Percentiles rank a stretch among this genome's conserved stretches.
phyloP scores from a whole-genome alignment of 202 grass and related monocot species.

The Elaeis oleifera region DNA sequence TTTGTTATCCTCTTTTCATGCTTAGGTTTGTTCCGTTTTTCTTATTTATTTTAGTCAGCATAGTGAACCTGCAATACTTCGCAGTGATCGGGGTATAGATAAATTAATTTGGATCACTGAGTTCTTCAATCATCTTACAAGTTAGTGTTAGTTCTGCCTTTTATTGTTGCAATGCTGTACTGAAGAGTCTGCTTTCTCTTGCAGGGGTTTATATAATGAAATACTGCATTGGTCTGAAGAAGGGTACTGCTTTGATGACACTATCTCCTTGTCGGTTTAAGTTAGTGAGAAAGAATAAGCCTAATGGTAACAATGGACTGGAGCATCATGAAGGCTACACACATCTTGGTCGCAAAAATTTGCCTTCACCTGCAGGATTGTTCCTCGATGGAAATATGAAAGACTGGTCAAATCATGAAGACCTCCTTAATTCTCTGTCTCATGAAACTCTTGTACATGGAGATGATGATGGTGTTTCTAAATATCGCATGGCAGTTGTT shows the following conservation, averaged over 20 bases:
- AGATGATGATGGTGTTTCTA: conserved; percentile 36
- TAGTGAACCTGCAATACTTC: no score
- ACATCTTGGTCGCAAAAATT: conserved; percentile 20
- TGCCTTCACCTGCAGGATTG: conserved; percentile 24
- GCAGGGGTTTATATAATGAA: conserved; percentile 68
- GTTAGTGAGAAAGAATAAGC: conserved; percentile 29
- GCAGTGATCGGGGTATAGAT: no score
- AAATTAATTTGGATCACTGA: background rate
- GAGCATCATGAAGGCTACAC: conserved; percentile 31
- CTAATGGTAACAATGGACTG: conserved; percentile 33
- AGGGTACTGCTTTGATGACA: conserved; percentile 44
- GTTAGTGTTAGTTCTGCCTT: conserved; percentile 5
- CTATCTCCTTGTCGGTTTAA: conserved; percentile 58
- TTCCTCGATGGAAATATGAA: conserved; percentile 2
- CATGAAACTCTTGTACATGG: conserved; percentile 31
- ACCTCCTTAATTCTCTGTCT: conserved; percentile 17
- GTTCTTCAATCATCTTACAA: conserved; percentile 22
- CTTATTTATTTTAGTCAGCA: no score
- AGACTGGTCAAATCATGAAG: conserved; percentile 9
- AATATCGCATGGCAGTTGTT: conserved; percentile 27
- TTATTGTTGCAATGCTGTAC: conserved; percentile 19
- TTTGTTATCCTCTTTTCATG: no score
- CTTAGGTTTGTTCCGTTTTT: no score
- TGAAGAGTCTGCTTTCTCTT: conserved; percentile 31
- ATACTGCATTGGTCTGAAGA: conserved; percentile 42